A percentile compares a stretch with the other conserved stretches of the same genome.
These are phyloP conservation scores for Ogataea kodamae DNA, from an alignment of 805 yeast genomes.

Conservation along the genomic window DNA sequence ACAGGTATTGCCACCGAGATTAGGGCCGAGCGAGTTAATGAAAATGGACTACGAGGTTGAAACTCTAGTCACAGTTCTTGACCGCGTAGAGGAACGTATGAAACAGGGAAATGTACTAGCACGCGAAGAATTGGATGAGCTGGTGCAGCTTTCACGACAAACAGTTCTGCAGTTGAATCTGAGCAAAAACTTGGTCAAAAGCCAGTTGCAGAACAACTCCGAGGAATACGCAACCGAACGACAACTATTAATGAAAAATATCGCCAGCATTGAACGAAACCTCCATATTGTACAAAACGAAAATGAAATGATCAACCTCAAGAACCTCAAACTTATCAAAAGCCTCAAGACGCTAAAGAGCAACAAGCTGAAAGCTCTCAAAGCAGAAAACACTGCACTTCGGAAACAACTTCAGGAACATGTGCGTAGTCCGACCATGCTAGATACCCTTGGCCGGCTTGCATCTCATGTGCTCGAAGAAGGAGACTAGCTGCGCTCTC, in stretches of 20 bases:
- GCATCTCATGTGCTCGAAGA: conserved; percentile 35
- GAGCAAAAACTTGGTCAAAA: conserved; percentile 30
- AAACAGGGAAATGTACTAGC: conserved; percentile 2
- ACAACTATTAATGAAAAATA: conserved; percentile 26
- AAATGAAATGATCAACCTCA: conserved; percentile 29
- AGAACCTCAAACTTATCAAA: conserved; percentile 33
- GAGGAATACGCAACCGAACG: conserved; percentile 33
- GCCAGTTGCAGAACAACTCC: conserved; percentile 25
- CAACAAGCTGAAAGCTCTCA: conserved; percentile 27
- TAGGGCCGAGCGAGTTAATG: conserved; percentile 18
- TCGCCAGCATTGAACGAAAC: conserved; percentile 29
- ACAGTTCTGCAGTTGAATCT: conserved; percentile 31
- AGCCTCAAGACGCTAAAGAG: conserved; percentile 30
- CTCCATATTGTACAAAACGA: conserved; percentile 26
- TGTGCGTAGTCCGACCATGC: conserved; percentile 22
- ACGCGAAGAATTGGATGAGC: conserved; percentile 2
- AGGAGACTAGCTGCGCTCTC: conserved; percentile 19
- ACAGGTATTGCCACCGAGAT: not conserved
- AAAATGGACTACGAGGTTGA: conserved; percentile 21
- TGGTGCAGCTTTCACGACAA: conserved; percentile 17
- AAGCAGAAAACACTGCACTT: conserved; percentile 28
- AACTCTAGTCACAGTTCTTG: conserved; percentile 10
- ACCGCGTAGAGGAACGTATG: conserved; percentile 5
- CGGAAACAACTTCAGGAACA: conserved; percentile 22
- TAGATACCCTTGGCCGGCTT: conserved; percentile 34